Base-by-base conservation (phyloP, 345 rosid species). In the Ceriops decandra region DNA sequence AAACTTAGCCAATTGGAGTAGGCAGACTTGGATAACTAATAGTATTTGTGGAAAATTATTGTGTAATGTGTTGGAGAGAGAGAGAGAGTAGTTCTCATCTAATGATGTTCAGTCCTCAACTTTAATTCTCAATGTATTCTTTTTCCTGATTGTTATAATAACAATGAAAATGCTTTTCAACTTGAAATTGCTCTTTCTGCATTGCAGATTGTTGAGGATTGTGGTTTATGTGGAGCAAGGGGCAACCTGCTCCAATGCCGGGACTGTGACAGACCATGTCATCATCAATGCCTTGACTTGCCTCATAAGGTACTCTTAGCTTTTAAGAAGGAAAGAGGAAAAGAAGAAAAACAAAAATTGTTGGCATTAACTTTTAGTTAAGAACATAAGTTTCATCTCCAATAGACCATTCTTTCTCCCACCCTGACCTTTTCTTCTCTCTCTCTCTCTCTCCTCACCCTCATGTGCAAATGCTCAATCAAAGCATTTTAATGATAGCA, bases 191-290 rank as follows among this genome's bases (percentile, higher is more conserved):
- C 17, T 42, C 19, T 42, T 42, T 42, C 49, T 63, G 52, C 28
- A 53, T 58, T 68, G 71, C 72, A 74, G 79, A 71, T 11, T 19
- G 67, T 36, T 54, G 58, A 42, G 20, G 68, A 60, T 36, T 74
- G 79, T 63, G 49, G 52, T 52, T 7, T 38, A 13, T 78, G 75
- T 64, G 72, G 75, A 51, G 62, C 49, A 5, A 53, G 62, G 62
- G 72, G 54, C 28, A 63, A 74, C 69, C 66, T 70, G 9, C 53
- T 67, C 42, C 38, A 51, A 17, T 74, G 78, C 54, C 62, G 63
- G 62, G 76, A 70, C 59, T 73, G 80, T 68, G 22, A 61, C 57
- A 76, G 26, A 68, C 70, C 49, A 11, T 76, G 52, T 64, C 74
- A 80, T 76, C 64, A 66, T 63, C 68, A 59, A 15, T 73, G 77